A percentile compares a stretch with the other conserved stretches of the same genome.
These are phyloP conservation scores for Aaosphaeria arxii DNA, from an alignment of 2,329 filamentous ascomycete genomes.

Conservation along the genomic window DNA sequence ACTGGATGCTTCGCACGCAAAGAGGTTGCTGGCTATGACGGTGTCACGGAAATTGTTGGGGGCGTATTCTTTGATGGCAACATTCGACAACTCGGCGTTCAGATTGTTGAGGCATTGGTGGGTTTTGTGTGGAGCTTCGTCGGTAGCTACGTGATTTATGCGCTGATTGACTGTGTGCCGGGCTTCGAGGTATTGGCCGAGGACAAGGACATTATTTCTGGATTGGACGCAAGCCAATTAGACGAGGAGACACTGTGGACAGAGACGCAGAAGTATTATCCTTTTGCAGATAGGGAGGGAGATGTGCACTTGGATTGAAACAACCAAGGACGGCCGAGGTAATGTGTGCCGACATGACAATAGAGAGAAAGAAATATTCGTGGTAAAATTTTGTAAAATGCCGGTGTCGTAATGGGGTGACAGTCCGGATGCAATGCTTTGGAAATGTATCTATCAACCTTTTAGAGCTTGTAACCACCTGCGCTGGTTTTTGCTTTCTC, in stretches of 20 bases:
- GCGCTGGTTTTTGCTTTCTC: conserved; percentile 24
- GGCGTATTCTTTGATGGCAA: conserved; percentile 56
- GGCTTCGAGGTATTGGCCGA: conserved; percentile 52
- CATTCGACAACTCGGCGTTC: conserved; percentile 47
- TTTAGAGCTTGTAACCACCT: conserved; percentile 32
- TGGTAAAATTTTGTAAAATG: too few species aligned
- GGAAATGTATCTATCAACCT: too few species aligned
- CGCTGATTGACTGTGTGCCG: conserved; percentile 52
- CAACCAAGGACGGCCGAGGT: too few species aligned
- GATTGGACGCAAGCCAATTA: conserved; percentile 52
- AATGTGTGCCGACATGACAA: too few species aligned
- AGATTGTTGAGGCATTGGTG: conserved; percentile 51
- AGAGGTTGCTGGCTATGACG: conserved; percentile 53
- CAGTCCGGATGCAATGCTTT: neutral
- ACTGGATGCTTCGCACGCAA: conserved; percentile 52
- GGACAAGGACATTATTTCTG: conserved; percentile 50
- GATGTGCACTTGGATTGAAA: too few species aligned
- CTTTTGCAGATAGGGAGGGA: conserved; percentile 26
- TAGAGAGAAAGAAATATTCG: too few species aligned
- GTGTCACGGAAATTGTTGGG: conserved; percentile 46
- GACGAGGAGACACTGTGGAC: conserved; percentile 45
- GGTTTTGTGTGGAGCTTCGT: conserved; percentile 53
- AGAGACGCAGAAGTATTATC: conserved; percentile 34
- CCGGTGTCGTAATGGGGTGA: too few species aligned
- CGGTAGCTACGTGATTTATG: conserved; percentile 49